Evolutionary conservation across 768 basidiomycete species (phyloP).

Genomic region (Panus rudis): DNA sequence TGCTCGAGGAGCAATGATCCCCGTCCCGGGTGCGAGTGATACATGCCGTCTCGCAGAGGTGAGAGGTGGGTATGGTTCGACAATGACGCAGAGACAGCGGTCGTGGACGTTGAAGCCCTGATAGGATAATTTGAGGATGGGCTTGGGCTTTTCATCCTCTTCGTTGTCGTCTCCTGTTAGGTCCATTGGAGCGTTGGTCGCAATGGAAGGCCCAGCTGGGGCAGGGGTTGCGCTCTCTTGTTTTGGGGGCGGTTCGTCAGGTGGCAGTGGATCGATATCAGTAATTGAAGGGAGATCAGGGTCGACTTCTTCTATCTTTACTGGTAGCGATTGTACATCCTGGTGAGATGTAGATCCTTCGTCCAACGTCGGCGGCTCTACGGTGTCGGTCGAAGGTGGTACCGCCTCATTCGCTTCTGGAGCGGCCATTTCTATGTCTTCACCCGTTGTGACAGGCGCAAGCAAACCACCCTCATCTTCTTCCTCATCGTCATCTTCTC

Average conservation of each 20-base stretch:
- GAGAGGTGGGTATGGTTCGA: conserved; percentile 71
- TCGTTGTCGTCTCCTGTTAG: conserved; percentile 43
- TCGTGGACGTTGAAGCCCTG: conserved; percentile 66
- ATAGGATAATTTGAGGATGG: conserved; percentile 65
- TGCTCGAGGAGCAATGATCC: conserved; percentile 22
- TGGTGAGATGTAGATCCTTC: no score
- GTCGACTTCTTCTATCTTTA: conserved; percentile 6
- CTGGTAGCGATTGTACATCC: conserved; percentile 1
- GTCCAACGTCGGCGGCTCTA: no score
- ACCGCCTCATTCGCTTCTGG: background rate
- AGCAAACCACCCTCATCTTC: conserved; percentile 14
- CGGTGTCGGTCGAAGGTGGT: no score
- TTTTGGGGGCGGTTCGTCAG: conserved; percentile 1
- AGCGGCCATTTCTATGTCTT: conserved; percentile 3
- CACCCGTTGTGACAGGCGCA: background rate
- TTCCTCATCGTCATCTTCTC: conserved; percentile 20
- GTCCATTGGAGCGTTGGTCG: conserved; percentile 15
- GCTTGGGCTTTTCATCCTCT: conserved; percentile 61
- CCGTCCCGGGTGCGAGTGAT: conserved; percentile 25
- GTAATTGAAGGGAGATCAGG: conserved; percentile 2
- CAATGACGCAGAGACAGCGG: conserved; percentile 72
- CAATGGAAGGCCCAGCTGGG: background rate
- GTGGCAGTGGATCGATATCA: conserved; percentile 15
- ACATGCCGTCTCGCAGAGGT: conserved; percentile 28
- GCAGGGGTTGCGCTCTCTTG: background rate